Conservation (phyloP, 768 basidiomycete genomes). For the Pleurotus sapidus region DNA sequence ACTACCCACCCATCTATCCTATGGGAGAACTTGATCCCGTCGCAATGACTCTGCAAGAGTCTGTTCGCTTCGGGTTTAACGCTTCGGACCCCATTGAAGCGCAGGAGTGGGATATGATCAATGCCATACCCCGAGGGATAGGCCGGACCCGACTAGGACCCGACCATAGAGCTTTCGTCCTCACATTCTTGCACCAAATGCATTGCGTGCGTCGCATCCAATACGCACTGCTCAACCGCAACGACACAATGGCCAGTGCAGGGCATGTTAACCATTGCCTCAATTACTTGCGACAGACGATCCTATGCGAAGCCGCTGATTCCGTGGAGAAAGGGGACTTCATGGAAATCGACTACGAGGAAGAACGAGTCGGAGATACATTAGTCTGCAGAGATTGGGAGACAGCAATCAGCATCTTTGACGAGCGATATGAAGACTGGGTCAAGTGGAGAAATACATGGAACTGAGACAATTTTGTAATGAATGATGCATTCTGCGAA, state of each 20-base stretch:
- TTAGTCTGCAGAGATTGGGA: constrained; percentile 13
- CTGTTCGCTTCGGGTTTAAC: constrained; percentile 16
- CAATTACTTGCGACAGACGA: constrained; percentile 31
- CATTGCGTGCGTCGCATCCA: constrained; percentile 22
- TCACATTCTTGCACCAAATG: constrained; percentile 24
- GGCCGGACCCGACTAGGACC: constrained; percentile 21
- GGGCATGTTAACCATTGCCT: constrained; percentile 32
- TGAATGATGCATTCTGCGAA: too few relatives aligned
- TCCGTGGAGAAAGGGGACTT: constrained; percentile 32
- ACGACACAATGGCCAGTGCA: constrained; percentile 5
- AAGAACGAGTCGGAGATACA: constrained; percentile 12
- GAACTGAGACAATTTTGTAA: not conserved
- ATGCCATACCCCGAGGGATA: constrained; percentile 14
- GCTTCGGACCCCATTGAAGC: constrained; percentile 9
- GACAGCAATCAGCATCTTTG: constrained; percentile 5
- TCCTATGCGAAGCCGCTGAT: constrained; percentile 30
- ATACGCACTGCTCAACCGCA: constrained; percentile 14
- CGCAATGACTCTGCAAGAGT: constrained; percentile 16
- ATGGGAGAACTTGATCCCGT: constrained; percentile 6
- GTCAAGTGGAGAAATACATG: constrained; percentile 1
- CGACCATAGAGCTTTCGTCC: constrained; percentile 15
- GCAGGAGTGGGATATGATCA: constrained; percentile 10
- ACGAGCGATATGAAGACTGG: constrained; percentile 6
- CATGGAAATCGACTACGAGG: constrained; percentile 20
- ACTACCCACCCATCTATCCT: constrained; percentile 4